phyloP scores from a whole-genome alignment of 164 flowering plant genomes.

The Platanus orientalis region DNA sequence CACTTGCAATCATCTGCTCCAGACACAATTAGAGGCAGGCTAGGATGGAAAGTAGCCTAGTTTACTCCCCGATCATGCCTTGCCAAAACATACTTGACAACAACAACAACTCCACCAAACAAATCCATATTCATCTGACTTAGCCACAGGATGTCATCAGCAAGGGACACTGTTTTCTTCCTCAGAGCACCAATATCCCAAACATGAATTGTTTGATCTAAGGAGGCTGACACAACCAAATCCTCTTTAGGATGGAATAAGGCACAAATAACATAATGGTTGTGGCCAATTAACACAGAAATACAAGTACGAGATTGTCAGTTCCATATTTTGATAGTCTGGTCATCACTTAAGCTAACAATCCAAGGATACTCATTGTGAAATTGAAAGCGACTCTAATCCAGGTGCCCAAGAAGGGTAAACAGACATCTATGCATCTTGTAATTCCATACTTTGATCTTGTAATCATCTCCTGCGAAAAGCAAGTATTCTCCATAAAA shows the following conservation, averaged over 20 bases:
- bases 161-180: constrained; percentile 44
- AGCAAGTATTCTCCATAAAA: constrained; percentile 1
- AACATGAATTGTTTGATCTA: constrained; percentile 50
- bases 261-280: constrained; percentile 62
- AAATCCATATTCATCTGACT: constrained; percentile 46
- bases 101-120: constrained; percentile 50
- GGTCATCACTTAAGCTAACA: constrained; percentile 56
- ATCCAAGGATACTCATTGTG: constrained; percentile 56
- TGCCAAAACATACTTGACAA: constrained; percentile 50
- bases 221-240: constrained; percentile 47
- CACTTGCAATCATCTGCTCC: constrained; percentile 52
- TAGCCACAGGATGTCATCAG: constrained; percentile 42
- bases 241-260: constrained; percentile 52
- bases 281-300: constrained; percentile 51
- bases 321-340: constrained; percentile 54
- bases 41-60: constrained; percentile 56
- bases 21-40: constrained; percentile 45
- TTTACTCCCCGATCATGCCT: constrained; percentile 56
- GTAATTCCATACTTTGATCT: constrained; percentile 54
- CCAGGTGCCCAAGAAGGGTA: constrained; percentile 56
- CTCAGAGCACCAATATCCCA: constrained; percentile 53
- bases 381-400: constrained; percentile 53
- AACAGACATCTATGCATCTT: constrained; percentile 45
- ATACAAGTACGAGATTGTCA: constrained; percentile 53
- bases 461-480: constrained; percentile 53